phyloP scores from a whole-genome alignment of 2,329 filamentous ascomycete species.

The Aspergillus ochraceoroseus region DNA sequence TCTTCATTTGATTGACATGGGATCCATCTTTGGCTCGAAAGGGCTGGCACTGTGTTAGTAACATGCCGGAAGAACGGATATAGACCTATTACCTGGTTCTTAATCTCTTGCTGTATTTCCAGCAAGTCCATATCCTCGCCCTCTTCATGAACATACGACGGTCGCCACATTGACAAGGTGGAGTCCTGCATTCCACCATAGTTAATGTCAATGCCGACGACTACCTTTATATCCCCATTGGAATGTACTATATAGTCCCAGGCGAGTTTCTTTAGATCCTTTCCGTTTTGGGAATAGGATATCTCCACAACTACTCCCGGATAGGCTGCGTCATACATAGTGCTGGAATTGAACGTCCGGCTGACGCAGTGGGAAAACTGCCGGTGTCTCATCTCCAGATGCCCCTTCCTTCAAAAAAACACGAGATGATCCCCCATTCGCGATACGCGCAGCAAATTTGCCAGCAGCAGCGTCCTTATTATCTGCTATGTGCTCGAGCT shows the following conservation, averaged over 20 bases:
- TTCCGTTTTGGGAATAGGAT: slow-evolving; percentile 4
- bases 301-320: neutral
- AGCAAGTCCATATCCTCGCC: slow-evolving; percentile 4
- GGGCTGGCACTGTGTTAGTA: no score
- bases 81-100: neutral
- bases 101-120: slow-evolving; percentile 6
- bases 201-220: slow-evolving; percentile 6
- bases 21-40: slow-evolving; percentile 8
- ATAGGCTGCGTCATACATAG: neutral
- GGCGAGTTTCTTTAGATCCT: slow-evolving; percentile 7
- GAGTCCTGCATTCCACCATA: slow-evolving; percentile 1
- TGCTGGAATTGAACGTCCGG: neutral
- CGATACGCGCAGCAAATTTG: slow-evolving; percentile 6
- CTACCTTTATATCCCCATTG: slow-evolving; percentile 9
- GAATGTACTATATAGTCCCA: slow-evolving; percentile 8
- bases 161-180: slow-evolving; percentile 4
- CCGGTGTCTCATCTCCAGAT: neutral
- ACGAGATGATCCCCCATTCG: slow-evolving; percentile 6
- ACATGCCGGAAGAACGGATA: neutral
- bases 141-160: slow-evolving; percentile 5
- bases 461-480: neutral
- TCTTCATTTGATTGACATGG: slow-evolving; percentile 1
- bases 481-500: slow-evolving; percentile 4
- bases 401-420: slow-evolving; percentile 2
- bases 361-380: neutral